These are phyloP conservation scores for Myxozyma mucilagina DNA, from an alignment of 805 yeast species.

Conservation along the genomic window DNA sequence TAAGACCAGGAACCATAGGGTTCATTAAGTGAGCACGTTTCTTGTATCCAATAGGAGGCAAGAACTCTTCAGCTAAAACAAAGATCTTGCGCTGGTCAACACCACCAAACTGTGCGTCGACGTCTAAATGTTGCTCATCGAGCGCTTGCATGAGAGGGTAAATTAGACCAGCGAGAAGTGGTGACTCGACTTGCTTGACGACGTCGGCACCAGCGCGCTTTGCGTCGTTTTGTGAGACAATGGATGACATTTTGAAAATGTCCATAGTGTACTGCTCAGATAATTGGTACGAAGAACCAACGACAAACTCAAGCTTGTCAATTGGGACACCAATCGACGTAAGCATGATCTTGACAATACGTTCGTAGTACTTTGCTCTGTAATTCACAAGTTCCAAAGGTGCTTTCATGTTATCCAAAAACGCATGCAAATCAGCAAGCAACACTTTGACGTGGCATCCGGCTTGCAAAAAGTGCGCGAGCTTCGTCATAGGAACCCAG, in stretches of 20 bases:
- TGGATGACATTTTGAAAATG: constrained; percentile 78
- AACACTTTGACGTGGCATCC: constrained; percentile 93
- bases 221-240: constrained; percentile 91
- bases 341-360: constrained; percentile 78
- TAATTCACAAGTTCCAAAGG: constrained; percentile 84
- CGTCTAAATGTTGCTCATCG: constrained; percentile 86
- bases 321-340: constrained; percentile 87
- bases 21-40: constrained; percentile 99
- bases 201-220: constrained; percentile 99
- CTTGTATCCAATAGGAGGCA: constrained; percentile 84
- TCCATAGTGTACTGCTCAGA: constrained; percentile 81
- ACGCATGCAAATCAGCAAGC: constrained; percentile 95
- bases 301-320: constrained; percentile 77
- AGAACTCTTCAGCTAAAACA: constrained; percentile 92
- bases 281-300: constrained; percentile 89
- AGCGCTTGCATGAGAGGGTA: constrained; percentile 99
- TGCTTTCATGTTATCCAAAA: constrained; percentile 97
- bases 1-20: constrained; percentile 97
- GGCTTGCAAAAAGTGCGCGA: constrained; percentile 92
- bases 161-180: constrained; percentile 86
- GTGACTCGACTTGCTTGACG: constrained; percentile 94
- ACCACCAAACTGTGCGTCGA: constrained; percentile 97
- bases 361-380: constrained; percentile 89
- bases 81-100: constrained; percentile 98
- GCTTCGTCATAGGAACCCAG: constrained; percentile 95